Evolutionary conservation across 768 basidiomycete species (phyloP).

Genomic region (Podaxis mareebaensis): DNA sequence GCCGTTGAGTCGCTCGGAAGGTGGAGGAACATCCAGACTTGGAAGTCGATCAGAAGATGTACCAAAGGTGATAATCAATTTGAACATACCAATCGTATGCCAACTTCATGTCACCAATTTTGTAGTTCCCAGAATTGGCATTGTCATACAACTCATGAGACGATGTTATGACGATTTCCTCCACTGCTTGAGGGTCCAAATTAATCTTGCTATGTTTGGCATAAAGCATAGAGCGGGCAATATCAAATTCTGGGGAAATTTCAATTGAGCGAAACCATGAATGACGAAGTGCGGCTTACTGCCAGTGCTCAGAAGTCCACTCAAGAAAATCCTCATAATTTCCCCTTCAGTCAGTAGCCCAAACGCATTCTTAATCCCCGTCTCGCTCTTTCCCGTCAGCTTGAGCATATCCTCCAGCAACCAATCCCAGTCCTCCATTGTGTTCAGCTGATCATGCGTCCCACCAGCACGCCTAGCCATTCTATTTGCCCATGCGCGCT

Average conservation of each 20-base stretch:
- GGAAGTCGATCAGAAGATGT: not conserved
- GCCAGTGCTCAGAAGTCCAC: constrained; percentile 82
- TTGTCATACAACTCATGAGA: constrained; percentile 96
- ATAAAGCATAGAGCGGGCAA: constrained; percentile 63
- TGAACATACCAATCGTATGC: constrained; percentile 89
- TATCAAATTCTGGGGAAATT: constrained; percentile 53
- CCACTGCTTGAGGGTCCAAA: constrained; percentile 52
- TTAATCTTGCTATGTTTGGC: constrained; percentile 47
- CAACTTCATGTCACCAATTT: constrained; percentile 92
- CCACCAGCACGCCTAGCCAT: constrained; percentile 76
- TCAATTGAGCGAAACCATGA: constrained; percentile 13
- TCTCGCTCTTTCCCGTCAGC: constrained; percentile 64
- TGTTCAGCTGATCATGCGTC: constrained; percentile 49
- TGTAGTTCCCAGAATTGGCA: constrained; percentile 88
- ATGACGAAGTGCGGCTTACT: constrained; percentile 55
- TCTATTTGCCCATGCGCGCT: constrained; percentile 82
- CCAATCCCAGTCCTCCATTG: constrained; percentile 82
- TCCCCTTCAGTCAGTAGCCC: constrained; percentile 72
- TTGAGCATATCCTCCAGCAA: constrained; percentile 90
- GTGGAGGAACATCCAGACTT: constrained; percentile 76
- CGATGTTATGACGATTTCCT: constrained; percentile 77
- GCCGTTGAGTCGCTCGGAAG: constrained; percentile 57
- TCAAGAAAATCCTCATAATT: constrained; percentile 79
- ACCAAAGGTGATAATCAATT: constrained; percentile 12
- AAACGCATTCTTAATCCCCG: constrained; percentile 73